Percentiles rank a stretch among this genome's conserved stretches.
phyloP scores from a whole-genome alignment of 768 basidiomycete species.

The Boletus coccyginus region DNA sequence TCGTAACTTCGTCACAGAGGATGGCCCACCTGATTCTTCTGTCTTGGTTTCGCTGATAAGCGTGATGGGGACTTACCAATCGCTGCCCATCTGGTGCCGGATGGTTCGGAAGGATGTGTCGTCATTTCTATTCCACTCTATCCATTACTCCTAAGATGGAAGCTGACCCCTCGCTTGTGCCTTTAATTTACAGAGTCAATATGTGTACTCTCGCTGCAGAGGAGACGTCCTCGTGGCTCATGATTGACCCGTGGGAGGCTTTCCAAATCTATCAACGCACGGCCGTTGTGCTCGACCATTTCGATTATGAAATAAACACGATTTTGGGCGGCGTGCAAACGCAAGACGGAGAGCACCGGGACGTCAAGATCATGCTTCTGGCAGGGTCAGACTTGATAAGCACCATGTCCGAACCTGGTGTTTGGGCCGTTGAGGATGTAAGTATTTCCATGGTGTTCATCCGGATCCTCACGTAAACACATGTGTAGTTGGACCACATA shows the following conservation, averaged over 20 bases:
- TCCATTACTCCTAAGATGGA: constrained; percentile 3
- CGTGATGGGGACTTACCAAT: constrained; percentile 9
- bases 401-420: constrained; percentile 97
- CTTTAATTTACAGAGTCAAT: constrained; percentile 54
- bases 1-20: constrained; percentile 7
- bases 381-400: constrained; percentile 98
- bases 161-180: constrained; percentile 16
- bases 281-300: constrained; percentile 95
- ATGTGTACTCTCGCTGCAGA: constrained; percentile 91
- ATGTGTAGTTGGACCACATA: constrained; percentile 87
- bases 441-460: constrained; percentile 33
- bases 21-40: constrained; percentile 11
- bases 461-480: constrained; percentile 9
- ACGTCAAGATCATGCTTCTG: constrained; percentile 86
- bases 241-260: constrained; percentile 98
- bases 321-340: constrained; percentile 75
- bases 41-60: constrained; percentile 13
- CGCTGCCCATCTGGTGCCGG: constrained; percentile 4
- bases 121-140: not conserved
- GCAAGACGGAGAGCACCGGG: constrained; percentile 69
- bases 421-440: constrained; percentile 95
- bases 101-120: constrained; percentile 6
- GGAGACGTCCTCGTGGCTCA: constrained; percentile 89
- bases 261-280: constrained; percentile 94
- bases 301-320: constrained; percentile 91